A percentile compares a stretch with the other conserved stretches of the same genome.
Evolutionary conservation across 345 rosid genomes (phyloP).

Genomic region (Turnera subulata): DNA sequence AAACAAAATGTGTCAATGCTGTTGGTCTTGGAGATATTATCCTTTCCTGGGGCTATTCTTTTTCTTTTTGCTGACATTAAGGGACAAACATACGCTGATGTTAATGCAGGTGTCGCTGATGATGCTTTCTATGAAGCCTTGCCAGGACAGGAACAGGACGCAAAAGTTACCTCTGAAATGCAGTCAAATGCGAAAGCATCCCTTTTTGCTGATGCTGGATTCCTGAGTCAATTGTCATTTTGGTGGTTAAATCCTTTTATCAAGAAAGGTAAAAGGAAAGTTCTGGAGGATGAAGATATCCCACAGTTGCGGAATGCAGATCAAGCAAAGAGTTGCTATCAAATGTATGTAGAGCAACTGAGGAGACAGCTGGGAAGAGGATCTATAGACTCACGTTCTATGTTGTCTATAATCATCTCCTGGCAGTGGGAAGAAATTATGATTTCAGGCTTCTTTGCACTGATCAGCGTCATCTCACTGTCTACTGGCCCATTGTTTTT

Average conservation of each 20-base stretch:
- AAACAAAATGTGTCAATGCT: conserved; percentile 10
- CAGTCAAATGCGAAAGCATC: no score
- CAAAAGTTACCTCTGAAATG: background rate
- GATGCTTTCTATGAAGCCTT: conserved; percentile 31
- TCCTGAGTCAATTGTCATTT: conserved; percentile 60
- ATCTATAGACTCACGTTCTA: conserved; percentile 38
- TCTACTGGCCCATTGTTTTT: conserved; percentile 84
- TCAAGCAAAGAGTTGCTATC: conserved; percentile 63
- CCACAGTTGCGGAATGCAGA: conserved; percentile 53
- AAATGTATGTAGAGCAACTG: conserved; percentile 44
- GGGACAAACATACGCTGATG: background rate
- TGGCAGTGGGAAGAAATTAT: conserved; percentile 71
- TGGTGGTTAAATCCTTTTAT: conserved; percentile 88
- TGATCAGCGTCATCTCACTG: conserved; percentile 40
- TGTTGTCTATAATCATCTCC: conserved; percentile 47
- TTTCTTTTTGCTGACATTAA: conserved; percentile 21
- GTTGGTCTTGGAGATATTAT: conserved; percentile 24
- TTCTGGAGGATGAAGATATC: conserved; percentile 57
- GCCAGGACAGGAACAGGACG: conserved; percentile 22
- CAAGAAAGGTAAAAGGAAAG: conserved; percentile 60
- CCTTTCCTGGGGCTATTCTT: conserved; percentile 37
- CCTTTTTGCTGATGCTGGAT: conserved; percentile 57
- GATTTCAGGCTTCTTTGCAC: conserved; percentile 77
- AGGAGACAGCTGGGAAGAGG: conserved; percentile 43
- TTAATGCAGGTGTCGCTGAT: background rate